Percentiles rank a stretch among this genome's conserved stretches.
phyloP scores from a whole-genome alignment of 345 rosid genomes.

The Durio zibethinus region DNA sequence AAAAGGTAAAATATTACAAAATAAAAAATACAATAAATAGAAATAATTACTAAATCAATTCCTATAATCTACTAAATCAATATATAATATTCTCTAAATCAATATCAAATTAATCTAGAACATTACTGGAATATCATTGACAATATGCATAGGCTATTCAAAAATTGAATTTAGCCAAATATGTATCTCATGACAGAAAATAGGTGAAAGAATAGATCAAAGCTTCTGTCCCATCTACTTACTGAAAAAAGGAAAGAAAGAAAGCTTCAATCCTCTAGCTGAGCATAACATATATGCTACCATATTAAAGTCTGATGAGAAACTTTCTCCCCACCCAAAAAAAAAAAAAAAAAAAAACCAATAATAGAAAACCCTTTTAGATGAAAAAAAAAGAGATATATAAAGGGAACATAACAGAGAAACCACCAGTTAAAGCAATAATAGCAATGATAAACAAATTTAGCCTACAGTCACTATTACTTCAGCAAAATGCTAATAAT shows the following conservation, averaged over 20 bases:
- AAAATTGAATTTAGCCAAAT: not conserved
- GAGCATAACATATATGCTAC: not conserved
- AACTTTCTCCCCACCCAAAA: not conserved
- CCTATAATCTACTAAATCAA: too few relatives aligned
- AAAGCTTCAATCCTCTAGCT: not conserved
- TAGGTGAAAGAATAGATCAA: not conserved
- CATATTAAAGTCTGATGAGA: not conserved
- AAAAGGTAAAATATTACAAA: too few relatives aligned
- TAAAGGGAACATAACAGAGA: not conserved
- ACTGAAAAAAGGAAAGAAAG: not conserved
- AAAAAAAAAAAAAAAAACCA: not conserved
- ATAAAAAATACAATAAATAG: too few relatives aligned
- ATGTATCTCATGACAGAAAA: not conserved
- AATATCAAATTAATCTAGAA: too few relatives aligned
- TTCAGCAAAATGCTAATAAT: not conserved
- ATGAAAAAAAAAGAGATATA: not conserved
- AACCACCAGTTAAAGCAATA: not conserved
- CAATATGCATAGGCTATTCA: not conserved
- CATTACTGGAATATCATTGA: too few relatives aligned
- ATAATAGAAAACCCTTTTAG: not conserved
- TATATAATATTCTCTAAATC: too few relatives aligned
- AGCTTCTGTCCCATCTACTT: not conserved
- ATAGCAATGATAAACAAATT: not conserved
- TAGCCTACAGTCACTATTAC: not conserved
- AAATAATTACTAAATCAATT: too few relatives aligned